Conservation (phyloP, 2,329 filamentous ascomycete genomes). For the Apiospora kogelbergensis region DNA sequence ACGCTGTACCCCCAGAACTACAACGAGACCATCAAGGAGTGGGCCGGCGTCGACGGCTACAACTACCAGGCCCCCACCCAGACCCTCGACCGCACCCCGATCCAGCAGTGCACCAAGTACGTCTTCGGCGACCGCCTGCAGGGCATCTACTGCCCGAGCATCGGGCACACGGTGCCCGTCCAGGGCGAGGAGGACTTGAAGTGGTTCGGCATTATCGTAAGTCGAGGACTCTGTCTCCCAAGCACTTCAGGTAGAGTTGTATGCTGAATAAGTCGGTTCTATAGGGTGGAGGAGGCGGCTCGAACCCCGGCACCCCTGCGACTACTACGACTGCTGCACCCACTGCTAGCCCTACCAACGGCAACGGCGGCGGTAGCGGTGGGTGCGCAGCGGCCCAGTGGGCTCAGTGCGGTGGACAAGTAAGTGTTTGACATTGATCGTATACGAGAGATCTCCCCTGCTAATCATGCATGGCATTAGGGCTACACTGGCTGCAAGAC, state of each 20-base stretch:
- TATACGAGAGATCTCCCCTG: no score
- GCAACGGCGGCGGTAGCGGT: neutral
- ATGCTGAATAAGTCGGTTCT: neutral
- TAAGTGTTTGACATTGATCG: neutral
- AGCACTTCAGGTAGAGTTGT: neutral
- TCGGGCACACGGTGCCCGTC: constrained; percentile 20
- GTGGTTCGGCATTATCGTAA: constrained; percentile 22
- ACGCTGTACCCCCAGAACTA: constrained; percentile 30
- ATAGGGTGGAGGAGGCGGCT: neutral
- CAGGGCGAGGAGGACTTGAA: constrained; percentile 23
- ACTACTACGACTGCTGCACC: constrained; percentile 6
- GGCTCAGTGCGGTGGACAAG: constrained; percentile 6
- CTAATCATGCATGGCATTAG: neutral
- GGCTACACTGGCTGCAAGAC: constrained; percentile 7
- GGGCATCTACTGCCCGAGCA: constrained; percentile 21
- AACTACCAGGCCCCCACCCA: constrained; percentile 14
- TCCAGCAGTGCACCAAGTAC: constrained; percentile 20
- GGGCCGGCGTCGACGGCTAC: constrained; percentile 38
- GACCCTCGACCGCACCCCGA: constrained; percentile 18
- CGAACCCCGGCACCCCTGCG: neutral
- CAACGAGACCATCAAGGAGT: constrained; percentile 34
- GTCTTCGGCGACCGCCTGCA: constrained; percentile 23
- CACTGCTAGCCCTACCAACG: constrained; percentile 5
- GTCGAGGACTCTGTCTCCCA: neutral
- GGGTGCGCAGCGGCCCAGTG: neutral